A percentile compares a stretch with the other conserved stretches of the same genome.
These are phyloP conservation scores for Globisporangium echinulatum DNA, from an alignment of 352 stramenopile species.

Conservation along the genomic window DNA sequence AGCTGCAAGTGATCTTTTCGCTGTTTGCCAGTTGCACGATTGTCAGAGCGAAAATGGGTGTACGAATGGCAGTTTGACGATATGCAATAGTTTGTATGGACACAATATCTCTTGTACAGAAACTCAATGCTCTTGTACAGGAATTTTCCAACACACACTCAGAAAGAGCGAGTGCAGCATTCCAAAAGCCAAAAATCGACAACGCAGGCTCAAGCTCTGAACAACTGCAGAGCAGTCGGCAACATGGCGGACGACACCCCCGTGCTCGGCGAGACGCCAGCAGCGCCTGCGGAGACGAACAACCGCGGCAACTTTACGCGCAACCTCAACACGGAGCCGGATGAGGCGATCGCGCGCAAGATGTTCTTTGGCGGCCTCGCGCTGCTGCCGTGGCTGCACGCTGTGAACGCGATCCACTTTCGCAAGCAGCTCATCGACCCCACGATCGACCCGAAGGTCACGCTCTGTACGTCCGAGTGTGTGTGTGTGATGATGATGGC, in stretches of 20 bases:
- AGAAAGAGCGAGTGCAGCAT: background rate
- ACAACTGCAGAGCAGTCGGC: background rate
- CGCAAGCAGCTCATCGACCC: slow-evolving; percentile 74
- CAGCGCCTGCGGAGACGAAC: slow-evolving; percentile 27
- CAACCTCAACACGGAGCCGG: slow-evolving; percentile 76
- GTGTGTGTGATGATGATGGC: background rate
- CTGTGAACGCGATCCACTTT: slow-evolving; percentile 80
- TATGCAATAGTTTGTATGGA: too few relatives aligned
- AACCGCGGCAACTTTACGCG: slow-evolving; percentile 86
- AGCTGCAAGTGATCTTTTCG: too few relatives aligned
- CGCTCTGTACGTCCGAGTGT: slow-evolving; percentile 49
- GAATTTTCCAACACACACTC: background rate
- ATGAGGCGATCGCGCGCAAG: slow-evolving; percentile 67
- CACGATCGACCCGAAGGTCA: slow-evolving; percentile 56
- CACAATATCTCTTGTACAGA: too few relatives aligned
- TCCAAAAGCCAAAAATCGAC: background rate
- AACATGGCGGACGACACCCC: slow-evolving; percentile 42
- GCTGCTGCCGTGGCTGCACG: slow-evolving; percentile 77
- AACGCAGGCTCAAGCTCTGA: background rate
- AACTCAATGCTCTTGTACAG: background rate
- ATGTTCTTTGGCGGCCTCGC: slow-evolving; percentile 77
- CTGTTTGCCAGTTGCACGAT: too few relatives aligned
- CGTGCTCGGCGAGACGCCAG: slow-evolving; percentile 38
- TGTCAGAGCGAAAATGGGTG: too few relatives aligned
- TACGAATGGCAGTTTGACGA: too few relatives aligned